Percentiles rank a stretch among this genome's conserved stretches.
These are phyloP conservation scores for Boletus edulis DNA, from an alignment of 768 basidiomycete species.

Conservation along the genomic window DNA sequence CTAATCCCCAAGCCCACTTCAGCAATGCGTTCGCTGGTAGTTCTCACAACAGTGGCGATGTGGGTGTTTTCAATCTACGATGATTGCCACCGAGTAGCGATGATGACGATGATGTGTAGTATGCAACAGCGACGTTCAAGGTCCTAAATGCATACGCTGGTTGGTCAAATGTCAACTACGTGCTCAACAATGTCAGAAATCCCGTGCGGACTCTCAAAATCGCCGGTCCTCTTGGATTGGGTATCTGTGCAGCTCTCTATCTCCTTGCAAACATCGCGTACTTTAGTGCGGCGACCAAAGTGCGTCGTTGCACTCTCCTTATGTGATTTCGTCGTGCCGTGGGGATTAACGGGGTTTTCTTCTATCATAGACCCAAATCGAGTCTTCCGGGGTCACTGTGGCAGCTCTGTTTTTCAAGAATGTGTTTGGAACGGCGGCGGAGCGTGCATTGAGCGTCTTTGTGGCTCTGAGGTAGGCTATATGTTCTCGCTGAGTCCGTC, in stretches of 20 bases:
- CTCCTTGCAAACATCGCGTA: slow-evolving; percentile 58
- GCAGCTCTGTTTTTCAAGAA: slow-evolving; percentile 58
- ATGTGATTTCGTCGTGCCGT: not conserved
- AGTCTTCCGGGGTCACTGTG: slow-evolving; percentile 50
- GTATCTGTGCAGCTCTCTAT: slow-evolving; percentile 52
- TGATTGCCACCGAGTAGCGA: not conserved
- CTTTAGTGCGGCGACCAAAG: slow-evolving; percentile 39
- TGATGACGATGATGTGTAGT: slow-evolving; percentile 33
- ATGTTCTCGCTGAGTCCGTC: not conserved
- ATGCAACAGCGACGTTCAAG: slow-evolving; percentile 62
- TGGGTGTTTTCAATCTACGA: slow-evolving; percentile 8
- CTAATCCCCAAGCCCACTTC: slow-evolving; percentile 58
- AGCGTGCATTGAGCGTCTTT: slow-evolving; percentile 55
- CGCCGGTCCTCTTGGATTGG: slow-evolving; percentile 56
- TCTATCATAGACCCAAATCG: slow-evolving; percentile 39
- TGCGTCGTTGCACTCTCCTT: not conserved
- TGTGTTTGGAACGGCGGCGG: slow-evolving; percentile 52
- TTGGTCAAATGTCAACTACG: slow-evolving; percentile 61
- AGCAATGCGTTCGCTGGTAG: slow-evolving; percentile 55
- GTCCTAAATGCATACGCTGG: slow-evolving; percentile 51
- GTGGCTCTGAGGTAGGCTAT: slow-evolving; percentile 50
- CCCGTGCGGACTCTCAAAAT: slow-evolving; percentile 62
- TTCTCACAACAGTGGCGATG: slow-evolving; percentile 49
- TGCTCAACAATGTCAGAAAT: slow-evolving; percentile 55
- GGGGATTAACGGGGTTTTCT: not conserved